These are phyloP conservation scores for Penstemon barbatus DNA, from an alignment of 257 asterid species.

Conservation along the genomic window DNA sequence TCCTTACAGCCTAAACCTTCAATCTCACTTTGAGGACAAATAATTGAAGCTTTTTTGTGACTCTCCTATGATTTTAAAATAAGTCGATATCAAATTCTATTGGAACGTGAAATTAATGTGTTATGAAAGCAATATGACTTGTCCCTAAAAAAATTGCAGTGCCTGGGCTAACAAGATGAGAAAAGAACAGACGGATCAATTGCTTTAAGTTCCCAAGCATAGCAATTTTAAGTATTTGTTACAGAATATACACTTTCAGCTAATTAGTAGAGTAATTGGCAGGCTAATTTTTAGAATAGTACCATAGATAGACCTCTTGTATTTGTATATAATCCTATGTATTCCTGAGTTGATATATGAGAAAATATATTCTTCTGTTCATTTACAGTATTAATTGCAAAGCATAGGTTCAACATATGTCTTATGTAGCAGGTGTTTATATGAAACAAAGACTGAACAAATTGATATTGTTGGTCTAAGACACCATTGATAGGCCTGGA, in stretches of 20 bases:
- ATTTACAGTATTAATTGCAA: not conserved
- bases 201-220: constrained; percentile 15
- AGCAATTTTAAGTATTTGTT: not conserved
- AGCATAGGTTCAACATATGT: constrained; percentile 11
- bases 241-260: too few relatives aligned
- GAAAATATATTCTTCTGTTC: too few relatives aligned
- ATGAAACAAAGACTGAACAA: constrained; percentile 13
- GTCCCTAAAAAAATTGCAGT: not conserved
- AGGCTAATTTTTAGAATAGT: too few relatives aligned
- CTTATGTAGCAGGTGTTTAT: not conserved
- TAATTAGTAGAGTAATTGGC: too few relatives aligned
- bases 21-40: constrained; percentile 76
- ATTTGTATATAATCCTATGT: too few relatives aligned
- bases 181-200: not conserved
- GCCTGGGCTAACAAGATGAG: constrained; percentile 8
- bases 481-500: constrained; percentile 12
- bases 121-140: not conserved
- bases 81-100: constrained; percentile 27
- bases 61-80: constrained; percentile 54
- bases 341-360: too few relatives aligned
- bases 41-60: constrained; percentile 67
- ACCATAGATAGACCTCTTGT: too few relatives aligned
- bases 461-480: constrained; percentile 5
- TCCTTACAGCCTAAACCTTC: constrained; percentile 64
- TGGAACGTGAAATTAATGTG: not conserved